A percentile compares a stretch with the other conserved stretches of the same genome.
phyloP scores from a whole-genome alignment of 768 basidiomycete genomes.

The Macrolepiota albuminosa region DNA sequence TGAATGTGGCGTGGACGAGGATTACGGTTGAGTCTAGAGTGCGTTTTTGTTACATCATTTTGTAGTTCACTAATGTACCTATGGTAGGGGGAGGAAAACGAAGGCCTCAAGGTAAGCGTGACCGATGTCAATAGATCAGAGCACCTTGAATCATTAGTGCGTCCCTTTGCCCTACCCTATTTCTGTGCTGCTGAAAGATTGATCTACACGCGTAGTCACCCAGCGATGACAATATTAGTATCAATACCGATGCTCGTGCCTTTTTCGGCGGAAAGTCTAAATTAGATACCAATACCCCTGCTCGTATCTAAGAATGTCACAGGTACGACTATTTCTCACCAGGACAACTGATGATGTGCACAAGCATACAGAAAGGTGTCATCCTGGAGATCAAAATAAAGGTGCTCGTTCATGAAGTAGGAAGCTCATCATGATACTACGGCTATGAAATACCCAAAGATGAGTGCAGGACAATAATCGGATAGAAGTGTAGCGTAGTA shows the following conservation, averaged over 20 bases:
- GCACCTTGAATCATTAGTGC: constrained; percentile 28
- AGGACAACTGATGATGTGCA: too few species aligned
- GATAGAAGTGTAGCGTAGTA: too few species aligned
- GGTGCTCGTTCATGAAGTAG: too few species aligned
- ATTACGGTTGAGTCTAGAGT: constrained; percentile 44
- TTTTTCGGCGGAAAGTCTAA: constrained; percentile 8
- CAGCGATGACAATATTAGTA: not conserved
- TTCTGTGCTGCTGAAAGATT: not conserved
- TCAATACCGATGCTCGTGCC: constrained; percentile 1
- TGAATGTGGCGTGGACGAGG: constrained; percentile 76
- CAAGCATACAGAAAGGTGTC: too few species aligned
- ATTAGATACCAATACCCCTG: not conserved
- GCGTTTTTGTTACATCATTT: constrained; percentile 2
- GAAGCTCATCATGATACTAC: too few species aligned
- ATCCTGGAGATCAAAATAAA: too few species aligned
- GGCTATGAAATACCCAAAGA: too few species aligned
- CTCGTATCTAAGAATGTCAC: not conserved
- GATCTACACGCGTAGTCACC: not conserved
- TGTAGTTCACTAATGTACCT: not conserved
- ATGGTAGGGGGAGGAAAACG: constrained; percentile 22
- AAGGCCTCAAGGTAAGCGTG: constrained; percentile 29
- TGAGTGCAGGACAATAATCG: too few species aligned
- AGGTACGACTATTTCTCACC: too few species aligned
- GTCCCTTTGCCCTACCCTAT: not conserved
- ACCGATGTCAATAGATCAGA: constrained; percentile 31